Base-by-base conservation (phyloP, 257 asterid species). In the Ehretia macrophylla region DNA sequence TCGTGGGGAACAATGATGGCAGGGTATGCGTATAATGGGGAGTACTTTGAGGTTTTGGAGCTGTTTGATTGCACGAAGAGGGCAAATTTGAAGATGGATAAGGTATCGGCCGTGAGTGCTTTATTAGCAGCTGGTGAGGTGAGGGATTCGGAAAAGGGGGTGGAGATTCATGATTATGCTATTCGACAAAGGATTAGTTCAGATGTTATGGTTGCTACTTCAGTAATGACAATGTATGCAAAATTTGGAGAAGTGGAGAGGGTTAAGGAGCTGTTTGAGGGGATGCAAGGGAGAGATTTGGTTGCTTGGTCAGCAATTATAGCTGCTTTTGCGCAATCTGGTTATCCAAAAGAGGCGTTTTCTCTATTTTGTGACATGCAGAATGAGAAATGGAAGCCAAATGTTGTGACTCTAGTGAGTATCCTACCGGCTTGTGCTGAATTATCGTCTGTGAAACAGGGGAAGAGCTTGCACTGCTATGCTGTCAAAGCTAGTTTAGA, bases 1-100 rank as follows among this genome's bases (percentile, higher is more conserved):
- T 63, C 80, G 16, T 77, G 80, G 80, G 83, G 79, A n/a, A 63
- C 75, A n/a, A 69, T 73, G 68, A 73, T 77, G 79, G 69, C 79
- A 1, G 83, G 83, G 32, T 73, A 66, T 77, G 70, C 67, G 17
- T 71, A 77, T 70, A 77, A 70, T 67, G 70, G 77, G 27, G 54
- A 49, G 8, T 77, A 62, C 59, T 47, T 22, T 37, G 62, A 66
- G 63, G 75, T 70, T 69, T 47, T 56, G 49, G 67, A 73, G 56
- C 59, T 77, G 58, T 73, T 73, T 47, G 72, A 69, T 59, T 37
- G 38, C 45, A 55, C 70, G 55, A 73, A 59, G 51, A 60, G 40
- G 32, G 56, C 27, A 55, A 40, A 58, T 59, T 35, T 63, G 69
- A 66, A 20, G 58, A 23, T 67, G 39, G 60, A 71, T 48, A 67